Percentiles rank a stretch among this genome's conserved stretches.
Conservation (phyloP, 345 rosid species). For the Syzygium oleosum region DNA sequence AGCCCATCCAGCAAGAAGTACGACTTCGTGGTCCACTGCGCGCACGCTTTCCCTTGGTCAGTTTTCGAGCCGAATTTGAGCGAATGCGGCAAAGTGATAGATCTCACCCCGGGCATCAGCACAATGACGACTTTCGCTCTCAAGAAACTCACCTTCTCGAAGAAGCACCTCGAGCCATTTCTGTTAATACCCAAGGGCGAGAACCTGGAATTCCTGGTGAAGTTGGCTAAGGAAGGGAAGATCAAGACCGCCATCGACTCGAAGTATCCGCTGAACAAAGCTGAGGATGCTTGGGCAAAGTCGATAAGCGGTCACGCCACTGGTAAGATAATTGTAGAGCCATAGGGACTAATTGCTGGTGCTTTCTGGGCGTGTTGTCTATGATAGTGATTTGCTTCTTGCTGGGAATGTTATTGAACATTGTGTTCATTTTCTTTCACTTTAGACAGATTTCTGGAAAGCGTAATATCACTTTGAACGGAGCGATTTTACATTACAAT, state of each 20-base stretch:
- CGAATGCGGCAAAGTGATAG: conserved; percentile 8
- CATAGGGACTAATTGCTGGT: neutral
- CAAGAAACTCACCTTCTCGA: conserved; percentile 8
- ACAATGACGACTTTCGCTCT: conserved; percentile 1
- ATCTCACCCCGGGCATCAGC: conserved; percentile 4
- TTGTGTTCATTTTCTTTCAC: neutral
- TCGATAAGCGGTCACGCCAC: conserved; percentile 16
- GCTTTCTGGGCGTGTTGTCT: neutral
- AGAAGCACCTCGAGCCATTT: conserved; percentile 17
- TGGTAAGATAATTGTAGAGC: conserved; percentile 12
- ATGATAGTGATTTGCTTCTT: neutral
- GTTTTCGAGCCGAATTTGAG: conserved; percentile 11
- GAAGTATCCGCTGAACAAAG: conserved; percentile 7
- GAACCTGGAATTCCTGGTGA: conserved; percentile 7
- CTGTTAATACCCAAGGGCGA: neutral
- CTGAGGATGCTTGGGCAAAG: conserved; percentile 17
- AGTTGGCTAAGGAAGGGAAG: conserved; percentile 17
- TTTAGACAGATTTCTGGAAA: neutral
- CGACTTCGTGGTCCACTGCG: conserved; percentile 16
- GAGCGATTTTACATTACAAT: neutral
- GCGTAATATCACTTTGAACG: neutral
- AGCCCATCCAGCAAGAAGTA: conserved; percentile 17
- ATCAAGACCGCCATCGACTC: conserved; percentile 9
- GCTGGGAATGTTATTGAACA: neutral
- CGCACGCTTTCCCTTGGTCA: conserved; percentile 7